Percentiles rank a stretch among this genome's conserved stretches.
phyloP scores from a whole-genome alignment of 441 rosid genomes.

The Codiaeum variegatum region DNA sequence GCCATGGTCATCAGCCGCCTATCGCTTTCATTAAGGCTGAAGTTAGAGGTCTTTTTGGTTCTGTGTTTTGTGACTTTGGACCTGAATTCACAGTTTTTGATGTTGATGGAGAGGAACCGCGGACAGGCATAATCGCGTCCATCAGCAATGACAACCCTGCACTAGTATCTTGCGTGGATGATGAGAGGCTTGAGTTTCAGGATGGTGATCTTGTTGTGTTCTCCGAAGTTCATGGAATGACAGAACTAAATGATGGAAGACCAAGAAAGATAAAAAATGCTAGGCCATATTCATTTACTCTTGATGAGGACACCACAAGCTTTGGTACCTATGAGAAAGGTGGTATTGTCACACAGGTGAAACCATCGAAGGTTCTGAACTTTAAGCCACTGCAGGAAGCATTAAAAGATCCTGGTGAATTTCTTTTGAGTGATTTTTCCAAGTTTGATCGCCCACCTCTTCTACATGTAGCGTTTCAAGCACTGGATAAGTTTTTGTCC shows the following conservation, averaged over 20 bases:
- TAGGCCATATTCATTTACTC: conserved; percentile 73
- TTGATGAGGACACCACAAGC: conserved; percentile 74
- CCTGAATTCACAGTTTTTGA: conserved; percentile 78
- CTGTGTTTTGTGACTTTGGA: conserved; percentile 90
- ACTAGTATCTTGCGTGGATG: conserved; percentile 78
- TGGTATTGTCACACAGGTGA: conserved; percentile 90
- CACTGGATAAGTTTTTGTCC: conserved; percentile 62
- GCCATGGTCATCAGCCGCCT: conserved; percentile 77
- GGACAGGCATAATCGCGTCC: conserved; percentile 87
- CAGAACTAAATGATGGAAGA: conserved; percentile 81
- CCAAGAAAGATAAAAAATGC: conserved; percentile 76
- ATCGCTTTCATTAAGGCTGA: conserved; percentile 80
- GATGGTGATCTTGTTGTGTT: conserved; percentile 91
- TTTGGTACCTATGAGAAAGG: conserved; percentile 70
- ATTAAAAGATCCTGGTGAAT: conserved; percentile 75
- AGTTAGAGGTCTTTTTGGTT: conserved; percentile 93
- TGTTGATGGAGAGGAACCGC: conserved; percentile 92
- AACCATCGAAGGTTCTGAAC: conserved; percentile 66
- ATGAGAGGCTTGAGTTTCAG: conserved; percentile 89
- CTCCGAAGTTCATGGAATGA: conserved; percentile 91
- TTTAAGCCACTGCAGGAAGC: conserved; percentile 81
- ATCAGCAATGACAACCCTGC: conserved; percentile 83
- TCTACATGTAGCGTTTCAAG: conserved; percentile 85
- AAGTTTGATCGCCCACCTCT: conserved; percentile 87
- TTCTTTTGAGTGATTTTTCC: conserved; percentile 80